Conservation (phyloP, 805 yeast species). For the Maudiozyma serrabonitensis region DNA sequence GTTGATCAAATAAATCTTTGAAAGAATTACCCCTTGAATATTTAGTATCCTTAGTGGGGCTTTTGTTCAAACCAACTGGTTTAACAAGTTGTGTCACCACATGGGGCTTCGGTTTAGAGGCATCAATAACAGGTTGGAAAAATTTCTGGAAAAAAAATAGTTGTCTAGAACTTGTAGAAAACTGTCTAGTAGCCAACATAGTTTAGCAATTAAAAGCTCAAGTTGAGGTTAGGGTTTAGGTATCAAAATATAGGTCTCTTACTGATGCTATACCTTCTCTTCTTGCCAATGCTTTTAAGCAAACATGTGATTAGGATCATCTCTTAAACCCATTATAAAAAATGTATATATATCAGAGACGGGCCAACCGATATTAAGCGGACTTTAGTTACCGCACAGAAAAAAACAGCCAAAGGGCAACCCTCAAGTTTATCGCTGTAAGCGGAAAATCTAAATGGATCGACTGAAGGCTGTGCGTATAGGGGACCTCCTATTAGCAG, state of each 20-base stretch:
- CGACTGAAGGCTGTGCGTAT: not conserved
- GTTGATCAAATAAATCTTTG: constrained; percentile 40
- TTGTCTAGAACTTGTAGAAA: constrained; percentile 1
- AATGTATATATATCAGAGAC: no score
- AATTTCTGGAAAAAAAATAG: constrained; percentile 24
- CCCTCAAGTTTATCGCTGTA: no score
- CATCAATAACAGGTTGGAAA: constrained; percentile 28
- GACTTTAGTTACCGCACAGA: no score
- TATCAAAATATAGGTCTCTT: no score
- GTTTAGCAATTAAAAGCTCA: no score
- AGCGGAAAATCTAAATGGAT: not conserved
- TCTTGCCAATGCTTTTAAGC: no score
- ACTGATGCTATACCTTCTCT: no score
- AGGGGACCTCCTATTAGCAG: not conserved
- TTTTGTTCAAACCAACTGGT: constrained; percentile 38
- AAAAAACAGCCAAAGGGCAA: no score
- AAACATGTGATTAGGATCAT: no score
- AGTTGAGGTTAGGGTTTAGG: no score
- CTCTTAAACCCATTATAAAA: no score
- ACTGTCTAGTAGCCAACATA: not conserved
- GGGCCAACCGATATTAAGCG: no score
- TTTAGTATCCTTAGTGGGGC: constrained; percentile 28
- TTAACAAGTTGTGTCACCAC: constrained; percentile 29
- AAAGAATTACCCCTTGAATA: constrained; percentile 35
- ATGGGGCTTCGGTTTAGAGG: constrained; percentile 29